Percentiles rank a stretch among this genome's conserved stretches.
Evolutionary conservation across 768 basidiomycete genomes (phyloP).

Genomic region (Boletus pseudo-olivaceus): DNA sequence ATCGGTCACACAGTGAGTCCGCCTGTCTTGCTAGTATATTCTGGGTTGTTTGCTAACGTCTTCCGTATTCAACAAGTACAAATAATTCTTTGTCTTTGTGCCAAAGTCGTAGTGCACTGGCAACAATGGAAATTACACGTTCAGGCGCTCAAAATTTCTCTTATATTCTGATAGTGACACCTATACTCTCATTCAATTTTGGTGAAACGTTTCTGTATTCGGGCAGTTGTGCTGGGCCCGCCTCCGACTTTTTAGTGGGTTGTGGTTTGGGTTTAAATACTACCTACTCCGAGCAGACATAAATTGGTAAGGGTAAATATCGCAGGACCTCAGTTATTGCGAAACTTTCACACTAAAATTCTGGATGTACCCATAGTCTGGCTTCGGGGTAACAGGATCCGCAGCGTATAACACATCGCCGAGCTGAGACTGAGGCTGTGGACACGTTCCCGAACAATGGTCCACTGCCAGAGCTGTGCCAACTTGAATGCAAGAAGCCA

Average conservation of each 20-base stretch:
- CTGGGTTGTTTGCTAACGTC: constrained; percentile 10
- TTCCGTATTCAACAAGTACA: constrained; percentile 16
- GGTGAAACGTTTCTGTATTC: neutral
- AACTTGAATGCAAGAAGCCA: constrained; percentile 11
- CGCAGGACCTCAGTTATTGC: neutral
- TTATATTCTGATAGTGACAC: no score
- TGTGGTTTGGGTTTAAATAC: neutral
- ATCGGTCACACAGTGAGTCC: neutral
- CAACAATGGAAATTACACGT: neutral
- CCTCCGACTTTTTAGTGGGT: neutral
- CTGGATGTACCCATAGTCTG: neutral
- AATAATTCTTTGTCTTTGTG: neutral
- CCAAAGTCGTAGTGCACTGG: neutral
- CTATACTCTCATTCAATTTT: neutral
- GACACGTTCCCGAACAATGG: neutral
- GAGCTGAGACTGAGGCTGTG: constrained; percentile 1
- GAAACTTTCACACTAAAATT: neutral
- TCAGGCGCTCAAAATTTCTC: neutral
- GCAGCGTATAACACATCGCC: constrained; percentile 3
- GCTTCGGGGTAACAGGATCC: neutral
- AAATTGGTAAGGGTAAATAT: neutral
- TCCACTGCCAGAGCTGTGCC: constrained; percentile 8
- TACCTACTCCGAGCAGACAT: neutral
- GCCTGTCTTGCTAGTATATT: neutral
- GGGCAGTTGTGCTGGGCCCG: neutral